Conservation (phyloP, 2,329 filamentous ascomycete genomes). For the Xylariaceae sp. region DNA sequence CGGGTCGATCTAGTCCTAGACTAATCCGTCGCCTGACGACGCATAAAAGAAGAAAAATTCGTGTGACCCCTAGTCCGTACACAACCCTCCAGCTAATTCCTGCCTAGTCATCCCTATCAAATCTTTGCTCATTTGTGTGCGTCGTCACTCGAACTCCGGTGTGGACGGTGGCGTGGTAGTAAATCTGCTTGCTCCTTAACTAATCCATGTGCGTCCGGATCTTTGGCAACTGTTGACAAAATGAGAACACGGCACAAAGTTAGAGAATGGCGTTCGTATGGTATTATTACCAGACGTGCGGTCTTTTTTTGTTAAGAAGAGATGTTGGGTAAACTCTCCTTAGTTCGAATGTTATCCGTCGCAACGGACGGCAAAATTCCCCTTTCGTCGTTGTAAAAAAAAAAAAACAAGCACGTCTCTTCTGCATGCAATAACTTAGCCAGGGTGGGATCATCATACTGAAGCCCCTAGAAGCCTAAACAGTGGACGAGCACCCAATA, state of each 20-base stretch:
- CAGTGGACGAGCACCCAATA: constrained; percentile 13
- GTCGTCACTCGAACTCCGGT: background rate
- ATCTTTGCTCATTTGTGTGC: constrained; percentile 3
- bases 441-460: constrained; percentile 29
- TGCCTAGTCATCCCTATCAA: constrained; percentile 7
- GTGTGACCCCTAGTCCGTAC: no score
- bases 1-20: constrained; percentile 14
- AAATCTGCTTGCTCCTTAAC: background rate
- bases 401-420: constrained; percentile 1
- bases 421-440: constrained; percentile 24
- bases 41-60: background rate
- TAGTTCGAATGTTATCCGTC: constrained; percentile 1
- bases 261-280: background rate
- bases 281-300: constrained; percentile 6
- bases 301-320: constrained; percentile 7
- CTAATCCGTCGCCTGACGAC: constrained; percentile 5
- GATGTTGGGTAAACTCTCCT: constrained; percentile 10
- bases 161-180: background rate
- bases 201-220: constrained; percentile 6
- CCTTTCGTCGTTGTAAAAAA: background rate
- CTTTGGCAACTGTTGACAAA: constrained; percentile 8
- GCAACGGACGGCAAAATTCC: constrained; percentile 15
- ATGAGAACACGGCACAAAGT: constrained; percentile 10
- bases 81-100: constrained; percentile 4
- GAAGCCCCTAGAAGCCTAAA: constrained; percentile 30